Conservation (phyloP, 1,139 yeast genomes). For the Kodamaea anthophila region DNA sequence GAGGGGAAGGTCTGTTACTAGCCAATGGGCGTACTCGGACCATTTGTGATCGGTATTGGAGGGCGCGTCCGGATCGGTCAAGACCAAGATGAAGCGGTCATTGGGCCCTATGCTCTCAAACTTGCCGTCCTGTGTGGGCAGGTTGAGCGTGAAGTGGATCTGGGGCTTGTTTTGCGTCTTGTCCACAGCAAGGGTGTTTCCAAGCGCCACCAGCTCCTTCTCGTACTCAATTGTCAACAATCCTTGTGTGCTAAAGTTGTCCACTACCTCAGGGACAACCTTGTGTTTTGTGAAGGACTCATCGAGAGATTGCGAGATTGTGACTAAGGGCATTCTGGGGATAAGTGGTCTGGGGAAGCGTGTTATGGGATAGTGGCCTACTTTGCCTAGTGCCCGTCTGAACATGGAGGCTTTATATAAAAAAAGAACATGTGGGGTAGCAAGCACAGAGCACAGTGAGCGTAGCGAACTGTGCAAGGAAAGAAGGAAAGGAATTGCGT, state of each 20-base stretch:
- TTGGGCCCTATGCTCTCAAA: conserved; percentile 32
- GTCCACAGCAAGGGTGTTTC: conserved; percentile 60
- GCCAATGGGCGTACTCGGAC: conserved; percentile 83
- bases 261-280: conserved; percentile 59
- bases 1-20: conserved; percentile 58
- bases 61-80: conserved; percentile 96
- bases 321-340: conserved; percentile 38
- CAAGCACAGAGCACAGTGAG: too few species aligned
- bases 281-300: conserved; percentile 57
- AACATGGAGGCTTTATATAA: too few species aligned
- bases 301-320: conserved; percentile 59
- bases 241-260: conserved; percentile 41
- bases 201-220: conserved; percentile 64
- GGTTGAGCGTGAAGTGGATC: conserved; percentile 60
- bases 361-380: too few species aligned
- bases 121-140: conserved; percentile 32
- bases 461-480: too few species aligned
- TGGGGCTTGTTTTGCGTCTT: conserved; percentile 63
- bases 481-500: too few species aligned
- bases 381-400: too few species aligned
- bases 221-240: conserved; percentile 44
- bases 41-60: conserved; percentile 73
- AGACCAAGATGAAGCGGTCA: conserved; percentile 64
- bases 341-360: background rate
- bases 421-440: too few species aligned